Percentiles rank a stretch among this genome's conserved stretches.
These are phyloP conservation scores for Candida montana DNA, from an alignment of 805 yeast genomes.

Conservation along the genomic window DNA sequence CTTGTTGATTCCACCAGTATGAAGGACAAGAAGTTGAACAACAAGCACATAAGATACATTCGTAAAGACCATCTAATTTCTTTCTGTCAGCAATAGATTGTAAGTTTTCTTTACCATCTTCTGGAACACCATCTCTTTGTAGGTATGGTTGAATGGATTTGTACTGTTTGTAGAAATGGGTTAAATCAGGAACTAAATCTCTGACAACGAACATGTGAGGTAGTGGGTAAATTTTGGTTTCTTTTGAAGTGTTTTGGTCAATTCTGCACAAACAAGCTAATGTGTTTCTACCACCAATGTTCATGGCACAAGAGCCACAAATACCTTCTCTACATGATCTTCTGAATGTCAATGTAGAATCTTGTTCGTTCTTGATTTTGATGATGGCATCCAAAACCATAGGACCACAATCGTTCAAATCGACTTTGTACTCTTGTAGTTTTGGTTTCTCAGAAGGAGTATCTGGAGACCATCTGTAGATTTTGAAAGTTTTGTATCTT, in stretches of 20 bases:
- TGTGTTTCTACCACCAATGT: constrained; percentile 96
- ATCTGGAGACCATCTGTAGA: constrained; percentile 98
- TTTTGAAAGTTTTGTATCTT: constrained; percentile 75
- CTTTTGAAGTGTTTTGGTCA: constrained; percentile 70
- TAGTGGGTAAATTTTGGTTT: constrained; percentile 86
- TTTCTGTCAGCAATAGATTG: constrained; percentile 91
- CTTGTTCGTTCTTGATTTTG: constrained; percentile 95
- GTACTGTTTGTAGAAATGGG: constrained; percentile 97
- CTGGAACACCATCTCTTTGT: constrained; percentile 73
- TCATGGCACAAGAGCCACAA: constrained; percentile 99
- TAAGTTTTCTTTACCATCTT: constrained; percentile 87
- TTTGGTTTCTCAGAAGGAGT: constrained; percentile 88
- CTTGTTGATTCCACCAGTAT: constrained; percentile 99
- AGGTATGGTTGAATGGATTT: constrained; percentile 96
- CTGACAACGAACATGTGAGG: constrained; percentile 98
- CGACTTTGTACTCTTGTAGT: constrained; percentile 77
- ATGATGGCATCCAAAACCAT: constrained; percentile 94
- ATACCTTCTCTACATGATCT: constrained; percentile 99
- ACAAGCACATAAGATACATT: constrained; percentile 97
- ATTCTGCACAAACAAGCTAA: constrained; percentile 94
- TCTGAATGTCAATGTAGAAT: constrained; percentile 90
- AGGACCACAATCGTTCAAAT: constrained; percentile 91
- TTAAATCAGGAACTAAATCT: constrained; percentile 96
- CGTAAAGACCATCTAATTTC: constrained; percentile 94
- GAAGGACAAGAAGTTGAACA: constrained; percentile 99